Evolutionary conservation across 305 asterid genomes (phyloP), one percentile per base, ranked within the genome.

Genomic region (Caryopteris hybrid): DNA sequence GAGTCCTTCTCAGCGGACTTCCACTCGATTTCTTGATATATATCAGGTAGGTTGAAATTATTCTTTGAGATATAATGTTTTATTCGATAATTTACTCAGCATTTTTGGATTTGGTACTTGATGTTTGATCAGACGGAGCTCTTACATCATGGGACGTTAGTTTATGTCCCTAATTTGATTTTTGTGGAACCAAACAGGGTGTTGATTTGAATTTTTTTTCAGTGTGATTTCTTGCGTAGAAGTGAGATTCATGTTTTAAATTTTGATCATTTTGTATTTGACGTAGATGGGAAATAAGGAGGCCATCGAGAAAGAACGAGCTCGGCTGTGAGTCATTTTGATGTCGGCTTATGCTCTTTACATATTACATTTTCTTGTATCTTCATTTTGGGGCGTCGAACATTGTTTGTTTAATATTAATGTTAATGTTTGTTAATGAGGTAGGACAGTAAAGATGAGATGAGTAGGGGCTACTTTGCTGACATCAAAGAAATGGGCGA

Each of bases 361-460:
- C 42, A 17, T 59, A 5, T 54, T 36, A 3, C 34, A 23, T 68
- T 62, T 55, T 14, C 11, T 36, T 53, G 43, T 13, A 61, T 22
- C 38, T 56, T 61, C 23, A 1, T 18, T 43, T 64, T 58, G 45
- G 22, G 31, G 31, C 25, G 2, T 45, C 73, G 7, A 55, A 20
- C 7, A 56, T 31, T 51, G 36, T 22, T 11, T 79, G 58, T 57
- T 64, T 55, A 64, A 25, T 48, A 39, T 72, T 66, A 64, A 50
- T 64, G 61, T 10, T 11, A 33, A 34, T 33, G 76, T 63, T 74
- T 73, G 10, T 54, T 68, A 79, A 75, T 74, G 69, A 67, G 80
- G 78, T 90, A 83, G 89, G 89, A 80, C 99, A 93, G 97, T 91
- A 76, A 80, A 71, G 97, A 93, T 84, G 99, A 93, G 91, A 78